Conservation (phyloP, 2,329 filamentous ascomycete genomes). For the Acarospora socialis region DNA sequence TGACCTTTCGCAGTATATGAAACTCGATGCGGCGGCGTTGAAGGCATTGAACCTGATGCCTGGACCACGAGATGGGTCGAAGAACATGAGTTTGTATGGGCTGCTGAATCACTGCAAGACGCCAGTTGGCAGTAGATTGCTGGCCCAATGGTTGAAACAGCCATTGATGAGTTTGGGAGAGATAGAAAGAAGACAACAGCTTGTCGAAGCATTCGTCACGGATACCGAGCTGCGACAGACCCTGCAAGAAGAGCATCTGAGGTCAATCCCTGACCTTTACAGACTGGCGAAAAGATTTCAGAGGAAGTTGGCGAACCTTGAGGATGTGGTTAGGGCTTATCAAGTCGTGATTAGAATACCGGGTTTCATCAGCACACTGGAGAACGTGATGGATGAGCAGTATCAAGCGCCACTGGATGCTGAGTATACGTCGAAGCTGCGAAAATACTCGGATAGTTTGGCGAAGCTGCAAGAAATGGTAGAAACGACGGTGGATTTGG, state of each 20-base stretch:
- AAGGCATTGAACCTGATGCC: conserved; percentile 96
- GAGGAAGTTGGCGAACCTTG: conserved; percentile 73
- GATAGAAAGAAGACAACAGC: conserved; percentile 80
- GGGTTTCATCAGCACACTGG: conserved; percentile 75
- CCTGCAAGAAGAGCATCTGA: conserved; percentile 90
- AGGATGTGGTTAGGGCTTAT: conserved; percentile 91
- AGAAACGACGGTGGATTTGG: conserved; percentile 90
- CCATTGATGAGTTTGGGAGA: conserved; percentile 82
- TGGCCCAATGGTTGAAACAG: conserved; percentile 96
- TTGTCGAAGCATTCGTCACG: conserved; percentile 87
- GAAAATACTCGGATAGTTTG: conserved; percentile 61
- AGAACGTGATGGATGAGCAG: conserved; percentile 87
- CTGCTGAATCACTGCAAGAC: conserved; percentile 97
- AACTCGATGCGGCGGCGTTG: conserved; percentile 83
- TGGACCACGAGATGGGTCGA: conserved; percentile 82
- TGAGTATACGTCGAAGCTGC: conserved; percentile 74
- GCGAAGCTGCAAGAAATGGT: conserved; percentile 93
- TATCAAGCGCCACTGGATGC: conserved; percentile 78
- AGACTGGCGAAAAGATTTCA: conserved; percentile 91
- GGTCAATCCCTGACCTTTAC: conserved; percentile 87
- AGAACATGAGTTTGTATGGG: conserved; percentile 92
- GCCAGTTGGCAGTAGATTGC: conserved; percentile 71
- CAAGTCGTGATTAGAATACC: conserved; percentile 88
- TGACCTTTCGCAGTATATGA: conserved; percentile 95
- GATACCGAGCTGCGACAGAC: conserved; percentile 90